Conservation (phyloP, 345 rosid genomes). For the Corymbia maculata region DNA sequence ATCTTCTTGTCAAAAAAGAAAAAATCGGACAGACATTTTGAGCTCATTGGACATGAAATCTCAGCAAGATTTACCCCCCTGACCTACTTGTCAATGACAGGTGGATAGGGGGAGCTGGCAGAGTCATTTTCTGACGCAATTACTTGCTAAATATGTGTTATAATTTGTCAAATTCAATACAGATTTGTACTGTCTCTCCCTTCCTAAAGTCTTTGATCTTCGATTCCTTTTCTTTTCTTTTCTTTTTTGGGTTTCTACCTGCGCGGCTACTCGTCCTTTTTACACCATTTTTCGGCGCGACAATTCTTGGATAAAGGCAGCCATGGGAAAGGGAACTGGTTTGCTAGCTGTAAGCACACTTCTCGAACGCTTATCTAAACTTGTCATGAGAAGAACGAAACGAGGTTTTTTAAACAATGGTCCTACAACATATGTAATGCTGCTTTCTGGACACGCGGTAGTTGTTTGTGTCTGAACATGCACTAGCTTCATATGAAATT, state of each 20-base stretch:
- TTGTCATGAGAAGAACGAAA: neutral
- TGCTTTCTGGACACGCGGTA: neutral
- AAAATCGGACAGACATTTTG: neutral
- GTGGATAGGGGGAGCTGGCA: neutral
- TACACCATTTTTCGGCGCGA: neutral
- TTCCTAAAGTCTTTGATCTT: neutral
- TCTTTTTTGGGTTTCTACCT: neutral
- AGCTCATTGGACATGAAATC: neutral
- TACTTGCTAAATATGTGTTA: neutral
- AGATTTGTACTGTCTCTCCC: neutral
- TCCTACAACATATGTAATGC: neutral
- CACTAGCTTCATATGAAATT: neutral
- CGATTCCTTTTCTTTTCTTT: neutral
- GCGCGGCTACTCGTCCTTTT: neutral
- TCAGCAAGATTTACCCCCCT: neutral
- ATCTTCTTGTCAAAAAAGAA: neutral
- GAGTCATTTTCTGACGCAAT: neutral
- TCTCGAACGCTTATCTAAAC: neutral
- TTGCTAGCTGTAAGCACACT: neutral
- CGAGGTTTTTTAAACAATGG: neutral
- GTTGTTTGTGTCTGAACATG: neutral
- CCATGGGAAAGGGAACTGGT: neutral
- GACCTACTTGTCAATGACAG: neutral
- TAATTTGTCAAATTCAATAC: neutral
- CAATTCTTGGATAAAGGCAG: neutral